Evolutionary conservation across 805 yeast species (phyloP).

Genomic region (Jamesozyma hellenica): DNA sequence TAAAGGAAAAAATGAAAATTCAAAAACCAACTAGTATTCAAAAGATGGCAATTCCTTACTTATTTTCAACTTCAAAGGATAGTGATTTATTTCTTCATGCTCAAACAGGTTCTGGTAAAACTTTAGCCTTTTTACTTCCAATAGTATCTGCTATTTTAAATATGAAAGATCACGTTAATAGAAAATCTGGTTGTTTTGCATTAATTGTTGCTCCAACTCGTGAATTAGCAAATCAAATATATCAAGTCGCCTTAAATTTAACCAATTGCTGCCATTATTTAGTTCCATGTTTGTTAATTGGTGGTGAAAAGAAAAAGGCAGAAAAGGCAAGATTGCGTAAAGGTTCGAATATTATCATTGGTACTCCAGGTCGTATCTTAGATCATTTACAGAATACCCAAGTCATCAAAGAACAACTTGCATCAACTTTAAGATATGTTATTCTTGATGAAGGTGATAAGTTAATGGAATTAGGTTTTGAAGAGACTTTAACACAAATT

Average conservation of each 20-base stretch:
- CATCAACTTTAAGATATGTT: constrained; percentile 72
- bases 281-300: constrained; percentile 93
- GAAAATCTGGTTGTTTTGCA: constrained; percentile 82
- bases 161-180: constrained; percentile 35
- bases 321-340: constrained; percentile 93
- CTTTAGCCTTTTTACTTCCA: constrained; percentile 79
- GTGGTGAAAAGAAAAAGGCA: constrained; percentile 95
- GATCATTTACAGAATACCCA: constrained; percentile 91
- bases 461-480: constrained; percentile 91
- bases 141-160: constrained; percentile 63
- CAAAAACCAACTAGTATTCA: constrained; percentile 80
- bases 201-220: constrained; percentile 87
- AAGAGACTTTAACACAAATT: constrained; percentile 78
- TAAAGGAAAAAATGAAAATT: constrained; percentile 47
- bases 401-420: constrained; percentile 44
- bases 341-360: constrained; percentile 92
- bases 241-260: constrained; percentile 64
- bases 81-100: constrained; percentile 84
- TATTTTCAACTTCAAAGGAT: constrained; percentile 33
- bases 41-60: constrained; percentile 61
- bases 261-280: constrained; percentile 72
- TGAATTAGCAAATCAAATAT: constrained; percentile 86
- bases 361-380: constrained; percentile 92
- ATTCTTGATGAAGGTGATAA: constrained; percentile 95
- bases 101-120: constrained; percentile 97